phyloP scores from a whole-genome alignment of 768 basidiomycete species.

The Myochromella boudieri region DNA sequence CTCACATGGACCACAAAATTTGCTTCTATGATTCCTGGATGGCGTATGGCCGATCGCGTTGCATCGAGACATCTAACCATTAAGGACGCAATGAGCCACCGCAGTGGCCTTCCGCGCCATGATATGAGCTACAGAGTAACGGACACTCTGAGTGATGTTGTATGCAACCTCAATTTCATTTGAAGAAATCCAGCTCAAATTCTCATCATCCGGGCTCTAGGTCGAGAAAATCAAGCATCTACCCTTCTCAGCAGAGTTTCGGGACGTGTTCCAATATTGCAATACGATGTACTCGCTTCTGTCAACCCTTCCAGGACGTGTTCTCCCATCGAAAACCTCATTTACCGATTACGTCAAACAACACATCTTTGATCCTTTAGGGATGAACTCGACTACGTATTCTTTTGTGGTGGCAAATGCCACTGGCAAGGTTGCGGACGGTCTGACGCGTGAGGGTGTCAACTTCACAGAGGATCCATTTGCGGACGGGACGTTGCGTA shows the following conservation, averaged over 20 bases:
- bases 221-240: slow-evolving; percentile 19
- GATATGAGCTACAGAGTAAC: slow-evolving; percentile 10
- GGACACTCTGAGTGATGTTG: slow-evolving; percentile 4
- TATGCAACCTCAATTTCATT: background rate
- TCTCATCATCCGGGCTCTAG: background rate
- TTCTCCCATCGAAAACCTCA: slow-evolving; percentile 20
- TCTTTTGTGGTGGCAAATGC: slow-evolving; percentile 5
- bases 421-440: slow-evolving; percentile 20
- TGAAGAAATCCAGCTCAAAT: background rate
- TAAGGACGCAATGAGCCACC: slow-evolving; percentile 20
- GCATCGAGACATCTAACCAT: slow-evolving; percentile 19
- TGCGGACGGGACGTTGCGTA: background rate
- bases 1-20: slow-evolving; percentile 27
- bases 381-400: slow-evolving; percentile 25
- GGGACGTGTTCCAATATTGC: slow-evolving; percentile 9
- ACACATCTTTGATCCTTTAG: slow-evolving; percentile 24
- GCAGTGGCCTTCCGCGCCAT: slow-evolving; percentile 17
- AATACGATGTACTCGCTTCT: slow-evolving; percentile 26
- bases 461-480: slow-evolving; percentile 5
- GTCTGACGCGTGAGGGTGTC: slow-evolving; percentile 15
- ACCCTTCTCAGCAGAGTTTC: slow-evolving; percentile 27
- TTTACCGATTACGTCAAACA: slow-evolving; percentile 21
- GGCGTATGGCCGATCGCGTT: slow-evolving; percentile 22
- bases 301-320: slow-evolving; percentile 18
- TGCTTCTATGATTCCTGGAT: slow-evolving; percentile 22